phyloP scores from a whole-genome alignment of 202 grass and related monocot genomes.

The Panicum hallii region DNA sequence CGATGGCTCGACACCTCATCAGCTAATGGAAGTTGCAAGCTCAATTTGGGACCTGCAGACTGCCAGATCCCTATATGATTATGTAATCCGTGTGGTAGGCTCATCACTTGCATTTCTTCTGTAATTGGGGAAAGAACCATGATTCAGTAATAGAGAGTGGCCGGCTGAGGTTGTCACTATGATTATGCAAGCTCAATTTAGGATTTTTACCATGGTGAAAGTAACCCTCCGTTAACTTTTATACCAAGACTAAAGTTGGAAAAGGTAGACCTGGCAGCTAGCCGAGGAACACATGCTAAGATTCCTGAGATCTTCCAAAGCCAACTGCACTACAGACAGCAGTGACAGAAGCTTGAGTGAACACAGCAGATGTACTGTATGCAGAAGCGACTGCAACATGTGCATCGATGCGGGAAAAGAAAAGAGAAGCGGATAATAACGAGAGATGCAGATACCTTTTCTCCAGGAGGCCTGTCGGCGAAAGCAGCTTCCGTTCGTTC shows the following conservation, averaged over 20 bases:
- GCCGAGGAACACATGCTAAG: neutral
- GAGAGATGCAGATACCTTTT: neutral
- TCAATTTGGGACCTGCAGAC: neutral
- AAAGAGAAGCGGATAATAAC: neutral
- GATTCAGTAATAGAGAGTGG: too few species aligned
- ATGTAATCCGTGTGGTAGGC: neutral
- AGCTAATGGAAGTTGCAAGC: too few species aligned
- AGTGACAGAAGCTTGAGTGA: neutral
- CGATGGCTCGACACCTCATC: too few species aligned
- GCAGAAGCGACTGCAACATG: neutral
- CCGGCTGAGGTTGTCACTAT: too few species aligned
- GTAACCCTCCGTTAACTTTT: neutral
- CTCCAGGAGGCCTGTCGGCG: neutral
- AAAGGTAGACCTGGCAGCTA: neutral
- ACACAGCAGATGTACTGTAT: neutral
- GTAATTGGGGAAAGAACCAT: neutral
- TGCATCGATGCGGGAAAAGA: neutral
- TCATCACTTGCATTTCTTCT: neutral
- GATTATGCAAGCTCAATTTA: too few species aligned
- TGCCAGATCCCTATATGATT: neutral
- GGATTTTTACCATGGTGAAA: neutral
- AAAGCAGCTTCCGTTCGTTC: neutral
- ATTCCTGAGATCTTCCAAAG: neutral
- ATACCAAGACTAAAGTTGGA: constrained; percentile 15
- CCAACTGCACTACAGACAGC: neutral